A percentile compares a stretch with the other conserved stretches of the same genome.
Conservation (phyloP, 202 grass and related monocot genomes). For the Saccharum hybrid region DNA sequence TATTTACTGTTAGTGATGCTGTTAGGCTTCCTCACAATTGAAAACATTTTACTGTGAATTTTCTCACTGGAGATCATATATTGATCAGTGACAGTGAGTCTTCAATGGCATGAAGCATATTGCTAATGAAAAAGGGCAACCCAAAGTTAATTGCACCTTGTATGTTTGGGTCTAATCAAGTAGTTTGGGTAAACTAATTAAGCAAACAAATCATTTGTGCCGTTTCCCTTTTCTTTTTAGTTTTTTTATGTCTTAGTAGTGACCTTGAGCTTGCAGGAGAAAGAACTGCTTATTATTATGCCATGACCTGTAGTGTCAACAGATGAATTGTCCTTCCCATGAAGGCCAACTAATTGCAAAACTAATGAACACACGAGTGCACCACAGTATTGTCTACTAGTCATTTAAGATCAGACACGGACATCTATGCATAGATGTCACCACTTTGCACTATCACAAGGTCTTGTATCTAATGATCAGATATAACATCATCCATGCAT, state of each 20-base stretch:
- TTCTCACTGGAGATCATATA: neutral
- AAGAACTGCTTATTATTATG: neutral
- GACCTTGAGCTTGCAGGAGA: neutral
- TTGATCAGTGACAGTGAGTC: neutral
- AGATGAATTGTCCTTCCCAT: constrained; percentile 4
- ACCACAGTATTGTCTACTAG: neutral
- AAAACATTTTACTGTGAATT: neutral
- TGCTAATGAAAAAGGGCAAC: constrained; percentile 2
- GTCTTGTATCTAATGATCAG: neutral
- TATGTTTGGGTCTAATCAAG: constrained; percentile 24
- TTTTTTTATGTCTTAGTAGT: neutral
- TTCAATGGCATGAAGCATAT: neutral
- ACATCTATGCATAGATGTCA: constrained; percentile 12
- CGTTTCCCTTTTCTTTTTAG: neutral
- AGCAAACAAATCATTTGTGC: constrained; percentile 10
- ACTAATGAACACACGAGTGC: neutral
- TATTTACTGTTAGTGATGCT: neutral
- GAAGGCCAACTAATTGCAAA: neutral
- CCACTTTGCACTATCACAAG: neutral
- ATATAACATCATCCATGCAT: neutral
- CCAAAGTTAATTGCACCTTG: neutral
- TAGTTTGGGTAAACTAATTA: constrained; percentile 4
- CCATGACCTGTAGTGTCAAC: neutral
- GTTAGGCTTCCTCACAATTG: neutral
- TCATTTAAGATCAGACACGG: neutral